These are phyloP conservation scores for Nakazawaea ishiwadae DNA, from an alignment of 805 yeast species.

Conservation along the genomic window DNA sequence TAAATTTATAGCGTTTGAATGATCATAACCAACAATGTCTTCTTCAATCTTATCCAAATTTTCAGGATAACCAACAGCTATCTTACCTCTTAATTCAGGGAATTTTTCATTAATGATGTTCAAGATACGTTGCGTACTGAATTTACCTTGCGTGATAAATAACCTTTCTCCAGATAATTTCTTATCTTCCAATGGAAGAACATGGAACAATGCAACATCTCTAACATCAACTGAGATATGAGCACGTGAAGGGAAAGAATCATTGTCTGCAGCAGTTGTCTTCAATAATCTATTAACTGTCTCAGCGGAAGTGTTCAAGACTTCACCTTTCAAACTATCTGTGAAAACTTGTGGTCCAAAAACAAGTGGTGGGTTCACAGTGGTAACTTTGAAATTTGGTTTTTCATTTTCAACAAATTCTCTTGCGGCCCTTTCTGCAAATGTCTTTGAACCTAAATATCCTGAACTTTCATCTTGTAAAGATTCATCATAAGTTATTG, in stretches of 20 bases:
- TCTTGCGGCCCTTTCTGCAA: conserved; percentile 43
- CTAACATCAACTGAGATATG: conserved; percentile 46
- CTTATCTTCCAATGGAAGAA: conserved; percentile 23
- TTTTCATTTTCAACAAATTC: conserved; percentile 28
- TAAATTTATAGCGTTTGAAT: background rate
- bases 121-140: conserved; percentile 21
- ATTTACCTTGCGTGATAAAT: background rate
- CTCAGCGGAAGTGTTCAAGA: conserved; percentile 29
- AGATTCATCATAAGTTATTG: conserved; percentile 16
- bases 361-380: conserved; percentile 30
- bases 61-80: conserved; percentile 34
- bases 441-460: conserved; percentile 36
- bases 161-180: conserved; percentile 6
- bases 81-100: conserved; percentile 30
- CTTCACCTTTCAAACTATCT: background rate
- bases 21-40: background rate
- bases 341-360: conserved; percentile 36
- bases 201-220: conserved; percentile 58
- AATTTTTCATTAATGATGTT: conserved; percentile 30
- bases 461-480: conserved; percentile 19
- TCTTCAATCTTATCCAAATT: conserved; percentile 13
- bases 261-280: conserved; percentile 17
- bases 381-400: conserved; percentile 26
- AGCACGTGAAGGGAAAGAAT: conserved; percentile 5
- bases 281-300: conserved; percentile 21